phyloP scores from a whole-genome alignment of 1,284 basidiomycete genomes.

The Tylopilus sp. region DNA sequence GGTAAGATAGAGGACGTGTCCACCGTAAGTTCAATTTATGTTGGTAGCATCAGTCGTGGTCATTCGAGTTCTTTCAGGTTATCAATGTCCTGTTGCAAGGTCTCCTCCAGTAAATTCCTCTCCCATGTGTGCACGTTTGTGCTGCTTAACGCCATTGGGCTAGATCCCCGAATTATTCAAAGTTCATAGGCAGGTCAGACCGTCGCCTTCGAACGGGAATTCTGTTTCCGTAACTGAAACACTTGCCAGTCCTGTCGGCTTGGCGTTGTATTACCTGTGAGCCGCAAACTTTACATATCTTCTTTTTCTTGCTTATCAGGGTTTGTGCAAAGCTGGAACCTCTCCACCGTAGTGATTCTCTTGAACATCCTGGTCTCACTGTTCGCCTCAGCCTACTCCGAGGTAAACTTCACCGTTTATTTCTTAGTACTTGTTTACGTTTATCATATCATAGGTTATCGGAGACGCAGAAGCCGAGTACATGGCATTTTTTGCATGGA shows the following conservation, averaged over 20 bases:
- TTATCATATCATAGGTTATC: conserved; percentile 41
- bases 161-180: conserved; percentile 79
- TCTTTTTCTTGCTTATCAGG: conserved; percentile 8
- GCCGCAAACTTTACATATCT: conserved; percentile 19
- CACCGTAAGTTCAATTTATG: conserved; percentile 35
- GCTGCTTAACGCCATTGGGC: conserved; percentile 1
- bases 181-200: conserved; percentile 50
- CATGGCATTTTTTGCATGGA: conserved; percentile 84
- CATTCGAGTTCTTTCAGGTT: conserved; percentile 41
- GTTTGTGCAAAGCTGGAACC: conserved; percentile 65
- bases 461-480: conserved; percentile 74
- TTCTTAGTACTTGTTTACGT: background rate
- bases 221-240: conserved; percentile 17
- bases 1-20: conserved; percentile 59
- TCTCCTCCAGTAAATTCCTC: conserved; percentile 61
- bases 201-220: background rate
- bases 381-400: conserved; percentile 87
- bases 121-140: background rate
- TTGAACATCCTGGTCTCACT: conserved; percentile 94
- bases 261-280: conserved; percentile 79
- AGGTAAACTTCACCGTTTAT: conserved; percentile 50
- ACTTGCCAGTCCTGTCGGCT: conserved; percentile 56
- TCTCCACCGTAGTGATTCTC: conserved; percentile 81
- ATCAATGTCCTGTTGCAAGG: conserved; percentile 78
- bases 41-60: background rate